These are phyloP conservation scores for Suhomyces canberraensis DNA, from an alignment of 805 yeast species.

Conservation along the genomic window DNA sequence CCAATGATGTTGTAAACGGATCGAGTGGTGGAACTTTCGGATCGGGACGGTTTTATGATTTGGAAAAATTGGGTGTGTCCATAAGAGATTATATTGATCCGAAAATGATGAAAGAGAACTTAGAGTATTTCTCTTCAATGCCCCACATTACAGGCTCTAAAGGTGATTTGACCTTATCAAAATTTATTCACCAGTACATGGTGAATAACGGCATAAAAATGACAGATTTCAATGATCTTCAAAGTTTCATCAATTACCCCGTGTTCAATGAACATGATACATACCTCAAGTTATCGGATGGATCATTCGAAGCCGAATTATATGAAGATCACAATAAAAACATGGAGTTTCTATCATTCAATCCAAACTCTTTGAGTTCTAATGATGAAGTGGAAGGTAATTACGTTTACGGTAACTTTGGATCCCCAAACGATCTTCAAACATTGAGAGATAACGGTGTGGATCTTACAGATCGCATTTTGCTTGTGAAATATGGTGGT, in stretches of 20 bases:
- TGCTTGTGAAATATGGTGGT: constrained; percentile 60
- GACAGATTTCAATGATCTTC: constrained; percentile 49
- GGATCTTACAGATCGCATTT: constrained; percentile 46
- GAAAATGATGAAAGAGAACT: constrained; percentile 56
- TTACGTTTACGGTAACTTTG: constrained; percentile 65
- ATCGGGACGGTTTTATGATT: constrained; percentile 62
- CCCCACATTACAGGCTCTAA: constrained; percentile 87
- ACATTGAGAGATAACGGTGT: constrained; percentile 35
- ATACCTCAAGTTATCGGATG: constrained; percentile 29
- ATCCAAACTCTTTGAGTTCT: constrained; percentile 56
- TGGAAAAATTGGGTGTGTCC: constrained; percentile 46
- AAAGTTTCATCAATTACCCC: constrained; percentile 68
- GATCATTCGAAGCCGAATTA: constrained; percentile 37
- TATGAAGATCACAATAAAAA: constrained; percentile 27
- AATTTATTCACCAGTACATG: constrained; percentile 60
- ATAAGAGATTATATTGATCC: constrained; percentile 51
- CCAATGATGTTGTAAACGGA: constrained; percentile 37
- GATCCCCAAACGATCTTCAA: constrained; percentile 53
- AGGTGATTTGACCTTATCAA: constrained; percentile 74
- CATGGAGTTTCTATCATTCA: constrained; percentile 51
- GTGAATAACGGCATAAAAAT: constrained; percentile 51
- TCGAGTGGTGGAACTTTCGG: constrained; percentile 40
- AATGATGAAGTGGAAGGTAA: constrained; percentile 54
- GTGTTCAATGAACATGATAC: constrained; percentile 23
- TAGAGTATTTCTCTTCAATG: constrained; percentile 73